Base-by-base conservation (phyloP, 345 rosid species). In the Aquilaria yunnanensis region DNA sequence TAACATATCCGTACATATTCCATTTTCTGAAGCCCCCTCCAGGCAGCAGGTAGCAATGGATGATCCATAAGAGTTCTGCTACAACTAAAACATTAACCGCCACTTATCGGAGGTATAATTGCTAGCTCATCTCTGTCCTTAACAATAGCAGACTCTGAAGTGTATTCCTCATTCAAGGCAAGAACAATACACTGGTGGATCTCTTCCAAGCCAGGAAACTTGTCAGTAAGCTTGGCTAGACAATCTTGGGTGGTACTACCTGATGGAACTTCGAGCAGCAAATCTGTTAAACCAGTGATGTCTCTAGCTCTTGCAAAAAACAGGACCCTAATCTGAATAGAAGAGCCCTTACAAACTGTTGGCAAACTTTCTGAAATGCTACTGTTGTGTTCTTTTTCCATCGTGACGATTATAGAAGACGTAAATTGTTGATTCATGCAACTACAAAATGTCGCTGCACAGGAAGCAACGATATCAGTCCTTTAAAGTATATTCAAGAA, bases 101-200 rank as follows among this genome's bases (percentile, higher is more conserved):
- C 96, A 32, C 99, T 93, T 57, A 93, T 90, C 14, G 97, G 98
- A 81, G 96, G 98, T 70, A 93, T 93, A 14, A 93, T 81, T 9
- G 97, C 98, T 72, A 90, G 70, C 74, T 93, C 98, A 59, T 93
- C 98, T 58, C 75, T 81, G 57, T 86, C 89, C 65, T 81, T 75
- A 55, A 93, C 83, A 69, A 88, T 56, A 3, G 82, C 66, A 0
- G 86, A 71, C 12, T 82, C 89, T 0, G 77, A 76, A 23, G 92
- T 71, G 63, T 88, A 89, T 59, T 89, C 93, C 68, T 89, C 90
- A 12, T 89, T 86, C 56, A 92, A 64, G 53, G 96, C 96, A 45
- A 92, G 84, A 63, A 92, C 90, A 9, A 85, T 78, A 59, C 96
- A 89, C 37, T 75, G 51, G 3, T 83, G 83, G 4, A 92, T 80